Conservation (phyloP, 2,329 filamentous ascomycete genomes). For the Monosporascus sp. region DNA sequence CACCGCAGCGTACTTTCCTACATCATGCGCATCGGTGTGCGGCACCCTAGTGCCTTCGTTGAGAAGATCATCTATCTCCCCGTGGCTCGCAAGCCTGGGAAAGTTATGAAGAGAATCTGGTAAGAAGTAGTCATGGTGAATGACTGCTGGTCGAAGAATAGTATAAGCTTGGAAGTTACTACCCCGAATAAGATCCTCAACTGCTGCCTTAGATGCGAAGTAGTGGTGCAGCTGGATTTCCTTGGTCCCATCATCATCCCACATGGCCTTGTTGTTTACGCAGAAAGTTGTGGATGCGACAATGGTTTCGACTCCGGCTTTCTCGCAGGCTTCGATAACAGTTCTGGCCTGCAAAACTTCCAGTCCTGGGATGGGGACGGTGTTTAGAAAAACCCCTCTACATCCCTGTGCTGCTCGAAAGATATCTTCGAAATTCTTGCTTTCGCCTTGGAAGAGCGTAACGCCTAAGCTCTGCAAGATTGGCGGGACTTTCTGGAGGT, state of each 20-base stretch:
- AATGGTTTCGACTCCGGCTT: slow-evolving; percentile 25
- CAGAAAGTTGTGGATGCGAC: slow-evolving; percentile 21
- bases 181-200: slow-evolving; percentile 27
- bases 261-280: slow-evolving; percentile 12
- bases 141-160: slow-evolving; percentile 26
- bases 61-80: slow-evolving; percentile 21
- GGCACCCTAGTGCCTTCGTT: slow-evolving; percentile 16
- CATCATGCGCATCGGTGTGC: slow-evolving; percentile 24
- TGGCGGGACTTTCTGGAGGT: slow-evolving; percentile 23
- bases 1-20: slow-evolving; percentile 28
- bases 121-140: slow-evolving; percentile 23
- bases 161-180: slow-evolving; percentile 27
- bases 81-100: slow-evolving; percentile 19
- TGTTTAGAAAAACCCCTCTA: slow-evolving; percentile 21
- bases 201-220: slow-evolving; percentile 30
- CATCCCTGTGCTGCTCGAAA: slow-evolving; percentile 28
- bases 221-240: slow-evolving; percentile 19
- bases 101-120: slow-evolving; percentile 21
- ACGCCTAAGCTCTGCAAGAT: slow-evolving; percentile 20
- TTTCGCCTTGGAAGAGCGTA: slow-evolving; percentile 31
- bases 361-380: slow-evolving; percentile 13
- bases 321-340: slow-evolving; percentile 24
- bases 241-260: slow-evolving; percentile 14
- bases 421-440: slow-evolving; percentile 24
- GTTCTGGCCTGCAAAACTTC: slow-evolving; percentile 26